Percentiles rank a stretch among this genome's conserved stretches.
phyloP scores from a whole-genome alignment of 2,329 filamentous ascomycete genomes.

The Cladophialophora carrionii region DNA sequence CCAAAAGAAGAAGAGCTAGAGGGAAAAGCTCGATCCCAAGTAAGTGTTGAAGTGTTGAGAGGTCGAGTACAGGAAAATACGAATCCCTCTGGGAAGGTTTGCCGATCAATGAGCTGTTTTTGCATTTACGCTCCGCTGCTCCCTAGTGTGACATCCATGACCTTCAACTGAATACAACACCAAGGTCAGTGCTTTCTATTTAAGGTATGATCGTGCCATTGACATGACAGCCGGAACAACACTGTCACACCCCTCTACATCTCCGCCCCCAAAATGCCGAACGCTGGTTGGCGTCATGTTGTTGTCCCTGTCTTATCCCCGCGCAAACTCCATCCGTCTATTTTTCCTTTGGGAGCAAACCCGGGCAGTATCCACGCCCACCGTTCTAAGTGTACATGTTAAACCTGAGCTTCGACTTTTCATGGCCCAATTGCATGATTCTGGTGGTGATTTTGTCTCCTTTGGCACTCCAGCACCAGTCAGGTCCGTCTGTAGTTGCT shows the following conservation, averaged over 20 bases:
- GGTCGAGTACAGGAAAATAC: not conserved
- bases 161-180: not conserved
- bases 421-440: constrained; percentile 12
- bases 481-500: constrained; percentile 7
- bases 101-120: not conserved
- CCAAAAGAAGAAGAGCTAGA: constrained; percentile 3
- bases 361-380: constrained; percentile 2
- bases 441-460: constrained; percentile 3
- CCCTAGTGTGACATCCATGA: not conserved
- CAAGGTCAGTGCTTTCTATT: not conserved
- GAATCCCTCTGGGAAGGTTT: not conserved
- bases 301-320: not conserved
- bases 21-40: not conserved
- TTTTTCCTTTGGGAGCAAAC: constrained; percentile 5
- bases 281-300: not conserved
- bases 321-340: constrained; percentile 1
- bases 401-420: not conserved
- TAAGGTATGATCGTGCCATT: not conserved
- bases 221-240: not conserved
- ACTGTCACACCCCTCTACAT: not conserved
- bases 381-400: constrained; percentile 15
- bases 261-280: not conserved
- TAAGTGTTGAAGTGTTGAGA: not conserved
- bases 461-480: not conserved
- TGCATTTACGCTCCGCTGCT: no score